Evolutionary conservation across 805 yeast genomes (phyloP).

Genomic region (Candida mattraensis): DNA sequence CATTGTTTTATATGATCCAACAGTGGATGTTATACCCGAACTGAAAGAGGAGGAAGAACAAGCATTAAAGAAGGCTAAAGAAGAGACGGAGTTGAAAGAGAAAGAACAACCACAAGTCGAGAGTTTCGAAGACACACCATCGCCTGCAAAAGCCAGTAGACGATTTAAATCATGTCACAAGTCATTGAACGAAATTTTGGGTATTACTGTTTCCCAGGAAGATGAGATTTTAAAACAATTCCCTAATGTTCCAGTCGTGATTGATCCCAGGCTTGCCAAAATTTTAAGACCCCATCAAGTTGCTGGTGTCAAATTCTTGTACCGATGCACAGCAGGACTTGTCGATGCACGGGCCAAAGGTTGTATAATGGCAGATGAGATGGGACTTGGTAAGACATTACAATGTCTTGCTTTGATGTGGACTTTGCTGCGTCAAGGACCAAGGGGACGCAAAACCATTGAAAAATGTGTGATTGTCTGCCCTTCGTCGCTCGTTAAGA

Average conservation of each 20-base stretch:
- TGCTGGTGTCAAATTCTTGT: constrained; percentile 90
- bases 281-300: constrained; percentile 94
- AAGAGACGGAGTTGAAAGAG: constrained; percentile 23
- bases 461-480: constrained; percentile 91
- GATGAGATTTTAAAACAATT: constrained; percentile 48
- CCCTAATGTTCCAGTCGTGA: constrained; percentile 92
- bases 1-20: constrained; percentile 92
- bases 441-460: constrained; percentile 78
- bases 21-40: constrained; percentile 62
- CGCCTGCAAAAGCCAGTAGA: constrained; percentile 26
- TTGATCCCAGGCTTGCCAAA: constrained; percentile 84
- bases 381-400: constrained; percentile 91
- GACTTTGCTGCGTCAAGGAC: constrained; percentile 88
- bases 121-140: constrained; percentile 10
- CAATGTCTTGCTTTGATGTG: constrained; percentile 90
- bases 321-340: constrained; percentile 87
- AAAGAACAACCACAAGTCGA: constrained; percentile 27
- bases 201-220: constrained; percentile 55
- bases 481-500: constrained; percentile 89
- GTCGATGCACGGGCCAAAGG: constrained; percentile 84
- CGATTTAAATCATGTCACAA: constrained; percentile 51
- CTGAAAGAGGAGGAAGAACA: constrained; percentile 28
- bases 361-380: constrained; percentile 97
- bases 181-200: constrained; percentile 77
- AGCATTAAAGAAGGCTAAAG: constrained; percentile 5